Percentiles rank a stretch among this genome's conserved stretches.
These are phyloP conservation scores for Globisporangium iwayamae DNA, from an alignment of 352 stramenopile species.

Conservation along the genomic window DNA sequence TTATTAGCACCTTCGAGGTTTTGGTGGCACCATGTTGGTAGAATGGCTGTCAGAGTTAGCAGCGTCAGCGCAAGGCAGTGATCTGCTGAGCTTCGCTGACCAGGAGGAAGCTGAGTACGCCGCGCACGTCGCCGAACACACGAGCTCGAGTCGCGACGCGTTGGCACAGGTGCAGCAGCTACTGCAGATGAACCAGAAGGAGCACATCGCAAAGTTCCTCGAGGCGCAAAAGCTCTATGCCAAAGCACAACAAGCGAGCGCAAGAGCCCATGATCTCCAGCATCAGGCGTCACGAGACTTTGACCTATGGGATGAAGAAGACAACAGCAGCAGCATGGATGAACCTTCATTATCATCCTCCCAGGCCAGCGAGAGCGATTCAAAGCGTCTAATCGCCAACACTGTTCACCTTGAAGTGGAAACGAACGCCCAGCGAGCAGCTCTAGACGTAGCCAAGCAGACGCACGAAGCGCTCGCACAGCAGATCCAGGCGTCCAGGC, in stretches of 20 bases:
- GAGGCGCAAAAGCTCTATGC: constrained; percentile 30
- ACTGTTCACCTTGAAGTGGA: constrained; percentile 31
- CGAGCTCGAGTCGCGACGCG: constrained; percentile 30
- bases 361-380: neutral
- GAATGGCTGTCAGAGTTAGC: constrained; percentile 23
- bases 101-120: constrained; percentile 34
- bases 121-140: constrained; percentile 30
- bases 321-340: neutral
- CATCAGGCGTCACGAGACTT: constrained; percentile 3
- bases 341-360: neutral
- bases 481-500: constrained; percentile 18
- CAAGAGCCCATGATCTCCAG: constrained; percentile 4
- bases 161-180: constrained; percentile 38
- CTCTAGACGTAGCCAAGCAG: constrained; percentile 16
- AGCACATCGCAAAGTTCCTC: constrained; percentile 40
- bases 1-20: constrained; percentile 35
- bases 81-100: constrained; percentile 3
- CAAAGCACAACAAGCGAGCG: constrained; percentile 19
- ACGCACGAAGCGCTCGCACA: constrained; percentile 19
- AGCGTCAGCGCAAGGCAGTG: neutral
- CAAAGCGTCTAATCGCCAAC: constrained; percentile 12
- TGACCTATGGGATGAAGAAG: constrained; percentile 18
- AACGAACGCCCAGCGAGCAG: constrained; percentile 20
- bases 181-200: constrained; percentile 30
- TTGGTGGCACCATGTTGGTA: constrained; percentile 18